These are phyloP conservation scores for Peniophora sp. DNA, from an alignment of 1,284 basidiomycete genomes.

Conservation along the genomic window DNA sequence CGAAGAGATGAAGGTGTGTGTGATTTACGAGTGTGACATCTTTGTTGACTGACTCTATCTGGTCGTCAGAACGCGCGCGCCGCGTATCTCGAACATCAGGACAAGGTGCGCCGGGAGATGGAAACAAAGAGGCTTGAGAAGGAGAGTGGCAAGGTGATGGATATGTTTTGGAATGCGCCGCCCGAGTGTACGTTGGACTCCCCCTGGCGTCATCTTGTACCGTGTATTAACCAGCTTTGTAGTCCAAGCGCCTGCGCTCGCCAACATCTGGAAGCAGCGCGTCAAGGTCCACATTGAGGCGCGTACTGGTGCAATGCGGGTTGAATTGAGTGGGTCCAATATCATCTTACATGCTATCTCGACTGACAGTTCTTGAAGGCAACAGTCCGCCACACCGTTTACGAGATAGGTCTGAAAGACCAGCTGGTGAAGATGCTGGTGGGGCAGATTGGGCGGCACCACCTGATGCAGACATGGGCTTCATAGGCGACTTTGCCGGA, in stretches of 20 bases:
- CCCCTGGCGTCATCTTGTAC: neutral
- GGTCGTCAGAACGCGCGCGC: constrained; percentile 46
- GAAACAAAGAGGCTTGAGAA: constrained; percentile 49
- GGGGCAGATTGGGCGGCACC: constrained; percentile 19
- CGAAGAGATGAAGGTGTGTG: constrained; percentile 59
- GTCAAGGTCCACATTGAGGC: constrained; percentile 63
- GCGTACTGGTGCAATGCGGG: constrained; percentile 31
- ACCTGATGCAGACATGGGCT: constrained; percentile 17
- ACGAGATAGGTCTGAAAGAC: neutral
- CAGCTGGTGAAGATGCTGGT: neutral
- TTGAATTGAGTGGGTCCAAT: constrained; percentile 15
- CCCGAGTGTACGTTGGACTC: constrained; percentile 40
- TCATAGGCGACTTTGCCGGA: constrained; percentile 9
- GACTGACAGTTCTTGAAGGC: no score
- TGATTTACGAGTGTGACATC: neutral
- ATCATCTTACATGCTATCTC: no score
- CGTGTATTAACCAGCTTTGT: constrained; percentile 3
- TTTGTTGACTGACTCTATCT: constrained; percentile 5
- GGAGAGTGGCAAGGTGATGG: constrained; percentile 41
- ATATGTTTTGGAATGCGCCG: constrained; percentile 64
- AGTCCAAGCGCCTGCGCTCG: constrained; percentile 59
- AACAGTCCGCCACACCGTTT: neutral
- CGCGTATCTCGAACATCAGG: constrained; percentile 59
- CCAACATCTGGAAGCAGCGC: constrained; percentile 65
- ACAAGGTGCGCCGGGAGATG: constrained; percentile 39